These are phyloP conservation scores for Phoenix roebelenii DNA, from an alignment of 176 grass and related monocot species.

Conservation along the genomic window DNA sequence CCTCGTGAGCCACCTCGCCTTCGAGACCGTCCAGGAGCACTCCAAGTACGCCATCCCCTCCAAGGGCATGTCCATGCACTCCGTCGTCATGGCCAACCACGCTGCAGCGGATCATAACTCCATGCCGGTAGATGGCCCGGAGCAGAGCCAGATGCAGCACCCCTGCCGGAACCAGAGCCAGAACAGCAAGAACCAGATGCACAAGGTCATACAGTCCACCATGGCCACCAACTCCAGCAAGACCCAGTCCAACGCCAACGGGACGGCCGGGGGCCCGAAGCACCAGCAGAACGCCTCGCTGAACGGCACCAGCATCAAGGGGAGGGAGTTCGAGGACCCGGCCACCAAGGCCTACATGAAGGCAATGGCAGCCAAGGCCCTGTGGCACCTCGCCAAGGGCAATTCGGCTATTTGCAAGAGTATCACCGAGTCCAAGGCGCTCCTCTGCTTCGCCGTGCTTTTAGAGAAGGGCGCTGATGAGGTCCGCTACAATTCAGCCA, in stretches of 20 bases:
- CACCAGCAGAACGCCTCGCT: no score
- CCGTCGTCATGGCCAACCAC: conserved; percentile 45
- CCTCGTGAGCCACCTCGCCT: conserved; percentile 71
- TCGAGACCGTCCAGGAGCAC: conserved; percentile 96
- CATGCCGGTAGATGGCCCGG: conserved; percentile 13
- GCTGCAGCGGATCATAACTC: neutral
- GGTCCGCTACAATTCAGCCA: neutral
- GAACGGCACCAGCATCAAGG: no score
- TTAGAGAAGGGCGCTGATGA: neutral
- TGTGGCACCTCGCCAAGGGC: neutral
- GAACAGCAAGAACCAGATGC: conserved; percentile 30
- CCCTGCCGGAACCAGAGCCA: conserved; percentile 12
- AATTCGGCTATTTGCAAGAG: neutral
- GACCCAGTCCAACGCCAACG: neutral
- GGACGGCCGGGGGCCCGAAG: neutral
- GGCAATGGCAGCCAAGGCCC: neutral
- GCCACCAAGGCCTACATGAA: conserved; percentile 1
- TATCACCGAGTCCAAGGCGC: neutral
- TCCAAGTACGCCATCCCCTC: conserved; percentile 59
- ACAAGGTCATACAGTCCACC: conserved; percentile 58
- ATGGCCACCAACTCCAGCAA: conserved; percentile 44
- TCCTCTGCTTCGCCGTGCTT: neutral
- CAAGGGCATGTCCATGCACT: conserved; percentile 51
- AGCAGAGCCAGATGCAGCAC: conserved; percentile 23
- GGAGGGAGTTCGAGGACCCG: neutral